Conservation (phyloP, 2,329 filamentous ascomycete species). For the Fusarium tjaetaba region DNA sequence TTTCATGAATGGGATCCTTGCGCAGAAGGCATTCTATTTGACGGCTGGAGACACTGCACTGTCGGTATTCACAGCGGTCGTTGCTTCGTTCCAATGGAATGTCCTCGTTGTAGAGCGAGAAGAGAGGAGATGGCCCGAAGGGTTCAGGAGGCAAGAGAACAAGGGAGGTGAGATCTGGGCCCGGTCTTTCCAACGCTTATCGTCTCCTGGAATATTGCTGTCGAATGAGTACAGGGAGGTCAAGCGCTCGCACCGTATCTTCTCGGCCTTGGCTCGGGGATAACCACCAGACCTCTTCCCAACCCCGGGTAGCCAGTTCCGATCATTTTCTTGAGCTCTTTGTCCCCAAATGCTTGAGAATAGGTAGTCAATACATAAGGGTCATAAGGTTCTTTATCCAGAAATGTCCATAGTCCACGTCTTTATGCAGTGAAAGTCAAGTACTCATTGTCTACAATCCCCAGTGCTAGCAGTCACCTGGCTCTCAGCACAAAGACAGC, state of each 20-base stretch:
- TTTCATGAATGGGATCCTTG: not conserved
- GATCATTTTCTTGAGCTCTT: no score
- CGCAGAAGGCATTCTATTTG: not conserved
- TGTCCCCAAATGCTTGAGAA: fast-evolving
- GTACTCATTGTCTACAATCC: fast-evolving
- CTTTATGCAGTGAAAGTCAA: fast-evolving
- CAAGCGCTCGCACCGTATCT: no score
- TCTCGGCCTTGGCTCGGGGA: no score
- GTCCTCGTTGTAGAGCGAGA: not conserved
- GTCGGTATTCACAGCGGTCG: not conserved
- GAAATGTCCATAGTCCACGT: fast-evolving
- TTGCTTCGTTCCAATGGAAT: not conserved
- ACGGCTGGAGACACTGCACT: not conserved
- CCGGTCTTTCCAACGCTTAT: fast-evolving
- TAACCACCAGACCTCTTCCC: not conserved
- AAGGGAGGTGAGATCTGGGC: fast-evolving
- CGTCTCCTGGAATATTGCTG: fast-evolving
- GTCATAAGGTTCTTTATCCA: fast-evolving
- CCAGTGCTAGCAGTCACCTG: fast-evolving
- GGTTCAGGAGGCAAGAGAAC: not conserved
- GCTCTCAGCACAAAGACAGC: not conserved
- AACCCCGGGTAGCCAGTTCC: fast-evolving
- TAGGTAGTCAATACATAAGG: no score
- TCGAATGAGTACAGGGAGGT: no score
- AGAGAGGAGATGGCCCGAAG: not conserved